Percentiles rank a stretch among this genome's conserved stretches.
phyloP scores from a whole-genome alignment of 176 grass and related monocot species.

The Chrysopogon serrulatus region DNA sequence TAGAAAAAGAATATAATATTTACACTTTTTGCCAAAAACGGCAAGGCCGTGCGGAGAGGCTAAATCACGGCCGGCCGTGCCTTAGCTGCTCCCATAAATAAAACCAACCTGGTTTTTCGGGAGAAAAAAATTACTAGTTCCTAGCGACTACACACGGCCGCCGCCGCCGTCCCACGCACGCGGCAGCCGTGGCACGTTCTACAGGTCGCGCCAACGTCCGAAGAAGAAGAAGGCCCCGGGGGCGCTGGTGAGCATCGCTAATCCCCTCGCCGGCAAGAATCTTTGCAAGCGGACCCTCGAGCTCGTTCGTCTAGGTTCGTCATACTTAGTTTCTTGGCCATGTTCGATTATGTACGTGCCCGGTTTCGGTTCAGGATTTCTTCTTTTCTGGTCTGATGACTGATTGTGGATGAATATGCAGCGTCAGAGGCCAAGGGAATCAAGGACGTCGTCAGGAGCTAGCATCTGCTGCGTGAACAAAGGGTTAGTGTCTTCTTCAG shows the following conservation, averaged over 20 bases:
- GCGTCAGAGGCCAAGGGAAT: not conserved
- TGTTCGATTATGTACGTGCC: not conserved
- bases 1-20: no score
- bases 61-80: no score
- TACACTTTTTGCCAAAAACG: no score
- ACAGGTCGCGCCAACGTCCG: no score
- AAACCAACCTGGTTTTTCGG: no score
- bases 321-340: not conserved
- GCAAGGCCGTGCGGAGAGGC: no score
- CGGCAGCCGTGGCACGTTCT: no score
- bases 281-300: not conserved
- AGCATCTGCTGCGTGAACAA: not conserved
- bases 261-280: not conserved
- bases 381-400: not conserved
- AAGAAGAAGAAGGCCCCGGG: not conserved
- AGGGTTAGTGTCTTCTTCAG: not conserved
- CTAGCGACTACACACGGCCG: no score
- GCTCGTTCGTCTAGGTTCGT: not conserved
- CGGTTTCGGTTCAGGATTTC: not conserved
- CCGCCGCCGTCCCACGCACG: not conserved
- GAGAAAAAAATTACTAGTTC: no score
- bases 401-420: not conserved
- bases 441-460: not conserved
- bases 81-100: no score
- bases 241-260: not conserved